Base-by-base conservation (phyloP, 306 rosid species). In the Notholithocarpus densiflorus region DNA sequence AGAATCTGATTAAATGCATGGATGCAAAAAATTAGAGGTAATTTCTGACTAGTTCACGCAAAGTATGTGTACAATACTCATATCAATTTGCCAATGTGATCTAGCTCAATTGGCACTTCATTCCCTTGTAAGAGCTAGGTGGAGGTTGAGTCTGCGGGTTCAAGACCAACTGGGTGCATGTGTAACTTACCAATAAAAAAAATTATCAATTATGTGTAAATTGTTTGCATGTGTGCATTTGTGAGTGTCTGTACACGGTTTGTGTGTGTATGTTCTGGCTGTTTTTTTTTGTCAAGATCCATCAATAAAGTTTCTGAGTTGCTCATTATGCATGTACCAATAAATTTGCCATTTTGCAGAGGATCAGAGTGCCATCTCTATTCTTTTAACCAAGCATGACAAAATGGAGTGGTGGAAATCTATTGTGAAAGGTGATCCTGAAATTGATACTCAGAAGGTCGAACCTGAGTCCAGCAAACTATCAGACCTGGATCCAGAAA, bases 341-440 rank as follows among this genome's bases (percentile, higher is more conserved):
- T 43, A 21, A 60, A 19, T 68, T 68, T 68, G 7, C 20, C 48
- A 65, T 85, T 29, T 81, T 90, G 72, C 94, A 96, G 98, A 96
- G 98, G 99, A 96, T 81, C 96, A 93, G 77, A 90, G 71, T 68
- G 32, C 86, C 17, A 0, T 96, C 76, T 89, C 96, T 62, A 88
- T 96, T 84, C 98, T 96, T 53, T 86, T 96, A 87, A 96, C 99
- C 75, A 96, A 96, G 86, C 96, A 88, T 60, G 89, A 96, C 82
- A 97, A 93, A 83, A 88, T 96, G 98, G 97, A 90, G 74, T 96
- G 99, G 99, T 96, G 99, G 99, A 96, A 89, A 78, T 81, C 84
- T 83, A 64, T 96, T 68, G 91, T 96, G 57, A 96, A 91, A 82
- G 99, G 99, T 26, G 98, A 89, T 64, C 98, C 97, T 76, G 93